phyloP scores from a whole-genome alignment of 192 early-diverging fungal species.

The Jimgerdemannia lactiflua region DNA sequence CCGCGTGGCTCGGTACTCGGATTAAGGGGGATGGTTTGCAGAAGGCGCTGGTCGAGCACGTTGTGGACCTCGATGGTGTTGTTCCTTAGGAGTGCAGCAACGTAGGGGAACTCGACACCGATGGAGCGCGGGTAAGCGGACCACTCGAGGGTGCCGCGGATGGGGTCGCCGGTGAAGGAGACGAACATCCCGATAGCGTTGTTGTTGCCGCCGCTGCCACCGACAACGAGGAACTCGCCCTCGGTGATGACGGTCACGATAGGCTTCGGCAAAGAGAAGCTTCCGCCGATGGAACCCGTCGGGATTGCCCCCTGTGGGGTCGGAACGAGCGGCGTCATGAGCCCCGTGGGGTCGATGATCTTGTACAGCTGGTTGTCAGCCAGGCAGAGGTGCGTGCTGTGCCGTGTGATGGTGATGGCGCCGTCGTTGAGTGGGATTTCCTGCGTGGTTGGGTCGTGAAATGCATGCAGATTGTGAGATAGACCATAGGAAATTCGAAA shows the following conservation, averaged over 20 bases:
- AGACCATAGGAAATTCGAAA: background rate
- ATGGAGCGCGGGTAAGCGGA: conserved; percentile 43
- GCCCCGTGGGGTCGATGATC: conserved; percentile 42
- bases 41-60: conserved; percentile 56
- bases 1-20: conserved; percentile 40
- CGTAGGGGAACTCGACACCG: conserved; percentile 78
- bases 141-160: conserved; percentile 64
- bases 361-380: conserved; percentile 74
- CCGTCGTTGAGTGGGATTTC: conserved; percentile 66
- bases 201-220: conserved; percentile 33
- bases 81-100: conserved; percentile 63
- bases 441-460: conserved; percentile 24
- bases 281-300: conserved; percentile 3
- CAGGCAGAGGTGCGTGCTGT: conserved; percentile 54
- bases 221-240: conserved; percentile 73
- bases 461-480: conserved; percentile 3
- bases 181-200: conserved; percentile 75
- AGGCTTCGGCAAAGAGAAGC: conserved; percentile 39
- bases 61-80: conserved; percentile 76
- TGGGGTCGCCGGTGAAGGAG: conserved; percentile 60
- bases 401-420: conserved; percentile 50
- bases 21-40: conserved; percentile 50
- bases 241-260: conserved; percentile 56
- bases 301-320: conserved; percentile 21
- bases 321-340: conserved; percentile 22